Evolutionary conservation across 192 early-diverging fungal genomes (phyloP).

Genomic region (Backusella morwellensis): DNA sequence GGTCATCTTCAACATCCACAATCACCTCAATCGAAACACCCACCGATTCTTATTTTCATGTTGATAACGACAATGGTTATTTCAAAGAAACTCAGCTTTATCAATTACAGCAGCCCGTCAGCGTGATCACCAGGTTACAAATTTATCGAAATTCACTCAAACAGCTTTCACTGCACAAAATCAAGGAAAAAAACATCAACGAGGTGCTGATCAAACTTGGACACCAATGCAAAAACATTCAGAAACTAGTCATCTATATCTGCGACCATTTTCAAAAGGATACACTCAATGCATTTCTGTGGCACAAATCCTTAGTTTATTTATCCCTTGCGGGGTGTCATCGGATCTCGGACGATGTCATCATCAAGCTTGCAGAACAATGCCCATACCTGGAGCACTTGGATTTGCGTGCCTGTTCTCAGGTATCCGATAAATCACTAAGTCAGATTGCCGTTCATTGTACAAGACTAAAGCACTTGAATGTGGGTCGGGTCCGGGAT

Average conservation of each 20-base stretch:
- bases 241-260: not conserved
- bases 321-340: slow-evolving; percentile 46
- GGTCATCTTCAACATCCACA: slow-evolving; percentile 9
- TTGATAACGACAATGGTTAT: not conserved
- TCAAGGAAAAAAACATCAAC: not conserved
- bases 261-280: slow-evolving; percentile 46
- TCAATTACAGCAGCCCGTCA: not conserved
- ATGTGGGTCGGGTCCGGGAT: slow-evolving; percentile 47
- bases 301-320: slow-evolving; percentile 32
- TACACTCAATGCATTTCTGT: slow-evolving; percentile 37
- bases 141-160: not conserved
- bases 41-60: not conserved
- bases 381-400: slow-evolving; percentile 43
- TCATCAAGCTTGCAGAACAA: slow-evolving; percentile 35
- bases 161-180: not conserved
- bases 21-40: not conserved
- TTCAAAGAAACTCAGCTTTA: not conserved
- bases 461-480: slow-evolving; percentile 43
- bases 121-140: not conserved
- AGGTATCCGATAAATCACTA: slow-evolving; percentile 41
- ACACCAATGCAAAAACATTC: not conserved
- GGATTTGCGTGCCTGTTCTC: slow-evolving; percentile 42
- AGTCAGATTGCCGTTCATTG: slow-evolving; percentile 33
- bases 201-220: not conserved
- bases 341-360: slow-evolving; percentile 41